These are phyloP conservation scores for Fusarium nygamai DNA, from an alignment of 2,329 filamentous ascomycete species.

Conservation along the genomic window DNA sequence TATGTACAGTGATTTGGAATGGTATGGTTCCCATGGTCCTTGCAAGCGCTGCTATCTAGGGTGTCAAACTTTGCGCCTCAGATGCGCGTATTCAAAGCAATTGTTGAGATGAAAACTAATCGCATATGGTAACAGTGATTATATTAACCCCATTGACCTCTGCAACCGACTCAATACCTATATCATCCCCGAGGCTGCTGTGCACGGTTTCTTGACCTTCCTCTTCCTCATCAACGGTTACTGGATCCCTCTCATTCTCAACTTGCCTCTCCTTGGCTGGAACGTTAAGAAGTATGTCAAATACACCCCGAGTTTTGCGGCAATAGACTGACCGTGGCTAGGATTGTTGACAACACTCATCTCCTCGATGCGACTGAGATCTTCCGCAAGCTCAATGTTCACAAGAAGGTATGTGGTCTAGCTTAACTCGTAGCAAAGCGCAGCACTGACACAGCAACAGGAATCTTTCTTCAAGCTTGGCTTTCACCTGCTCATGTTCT, in stretches of 20 bases:
- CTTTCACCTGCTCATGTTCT: conserved; percentile 99
- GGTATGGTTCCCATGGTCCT: conserved; percentile 66
- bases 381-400: conserved; percentile 97
- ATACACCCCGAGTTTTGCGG: not conserved
- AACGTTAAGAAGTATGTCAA: conserved; percentile 94
- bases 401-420: conserved; percentile 82
- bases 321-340: conserved; percentile 52
- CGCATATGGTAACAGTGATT: conserved; percentile 73
- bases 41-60: conserved; percentile 5
- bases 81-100: conserved; percentile 20
- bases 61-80: conserved; percentile 27
- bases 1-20: conserved; percentile 99
- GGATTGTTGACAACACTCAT: conserved; percentile 97
- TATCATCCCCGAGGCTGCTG: conserved; percentile 97
- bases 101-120: conserved; percentile 27
- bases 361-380: conserved; percentile 98
- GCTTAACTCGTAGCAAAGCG: not conserved
- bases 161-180: conserved; percentile 99
- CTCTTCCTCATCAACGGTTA: conserved; percentile 99
- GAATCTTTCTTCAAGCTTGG: conserved; percentile 99
- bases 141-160: conserved; percentile 99
- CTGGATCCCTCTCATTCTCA: conserved; percentile 92
- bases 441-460: conserved; percentile 58
- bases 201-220: conserved; percentile 95
- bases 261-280: conserved; percentile 90